Evolutionary conservation across 192 early-diverging fungal species (phyloP).

Genomic region (Thamnidium elegans): DNA sequence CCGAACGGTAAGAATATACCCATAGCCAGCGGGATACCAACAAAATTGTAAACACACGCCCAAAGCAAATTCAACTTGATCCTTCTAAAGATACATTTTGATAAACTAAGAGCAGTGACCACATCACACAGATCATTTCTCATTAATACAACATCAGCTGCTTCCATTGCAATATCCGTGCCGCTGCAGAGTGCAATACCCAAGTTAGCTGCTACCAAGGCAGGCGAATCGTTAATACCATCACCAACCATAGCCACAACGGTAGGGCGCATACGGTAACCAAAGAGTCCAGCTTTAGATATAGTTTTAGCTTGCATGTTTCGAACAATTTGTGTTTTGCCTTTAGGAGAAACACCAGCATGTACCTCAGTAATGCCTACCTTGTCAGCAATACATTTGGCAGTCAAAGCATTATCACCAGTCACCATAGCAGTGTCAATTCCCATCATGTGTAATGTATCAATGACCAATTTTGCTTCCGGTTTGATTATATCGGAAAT

Average conservation of each 20-base stretch:
- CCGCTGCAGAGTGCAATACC: slow-evolving; percentile 88
- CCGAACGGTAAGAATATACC: slow-evolving; percentile 84
- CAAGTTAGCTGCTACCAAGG: slow-evolving; percentile 80
- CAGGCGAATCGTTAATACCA: slow-evolving; percentile 93
- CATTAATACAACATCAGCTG: slow-evolving; percentile 91
- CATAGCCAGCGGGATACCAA: slow-evolving; percentile 94
- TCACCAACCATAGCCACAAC: slow-evolving; percentile 92
- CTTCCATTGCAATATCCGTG: slow-evolving; percentile 94
- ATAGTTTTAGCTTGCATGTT: slow-evolving; percentile 54
- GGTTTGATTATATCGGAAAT: slow-evolving; percentile 83
- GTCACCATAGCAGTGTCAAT: slow-evolving; percentile 83
- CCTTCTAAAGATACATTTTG: slow-evolving; percentile 75
- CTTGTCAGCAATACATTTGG: slow-evolving; percentile 74
- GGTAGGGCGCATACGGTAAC: background rate
- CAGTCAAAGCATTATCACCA: slow-evolving; percentile 85
- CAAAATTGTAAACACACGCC: slow-evolving; percentile 88
- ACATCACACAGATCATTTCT: slow-evolving; percentile 81
- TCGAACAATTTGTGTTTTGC: slow-evolving; percentile 78
- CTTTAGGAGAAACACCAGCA: slow-evolving; percentile 85
- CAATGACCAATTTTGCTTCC: slow-evolving; percentile 67
- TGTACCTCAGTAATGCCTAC: slow-evolving; percentile 83
- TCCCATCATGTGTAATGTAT: slow-evolving; percentile 70
- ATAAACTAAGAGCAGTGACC: slow-evolving; percentile 80
- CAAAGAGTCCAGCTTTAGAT: slow-evolving; percentile 8
- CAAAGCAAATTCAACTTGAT: slow-evolving; percentile 87